Evolutionary conservation across 768 basidiomycete species (phyloP).

Genomic region (Leucosporidium scottii): DNA sequence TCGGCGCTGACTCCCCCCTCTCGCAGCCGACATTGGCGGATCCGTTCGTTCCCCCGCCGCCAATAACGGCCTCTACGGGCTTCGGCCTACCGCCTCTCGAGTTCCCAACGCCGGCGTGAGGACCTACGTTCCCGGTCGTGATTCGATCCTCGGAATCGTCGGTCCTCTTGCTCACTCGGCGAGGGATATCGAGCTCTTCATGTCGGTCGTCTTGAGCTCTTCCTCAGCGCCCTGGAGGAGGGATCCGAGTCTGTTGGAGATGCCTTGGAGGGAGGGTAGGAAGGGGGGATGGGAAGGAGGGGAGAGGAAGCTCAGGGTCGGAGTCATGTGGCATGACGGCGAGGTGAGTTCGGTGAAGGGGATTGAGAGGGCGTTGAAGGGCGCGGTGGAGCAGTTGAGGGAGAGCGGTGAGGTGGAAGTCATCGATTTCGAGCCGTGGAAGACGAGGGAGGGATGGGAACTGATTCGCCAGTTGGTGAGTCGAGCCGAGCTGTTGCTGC

Average conservation of each 20-base stretch:
- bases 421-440: neutral
- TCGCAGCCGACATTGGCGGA: constrained; percentile 1
- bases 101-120: neutral
- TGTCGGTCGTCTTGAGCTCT: constrained; percentile 5
- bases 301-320: neutral
- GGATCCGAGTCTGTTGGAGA: constrained; percentile 9
- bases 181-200: constrained; percentile 20
- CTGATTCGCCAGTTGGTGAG: neutral
- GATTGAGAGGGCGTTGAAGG: neutral
- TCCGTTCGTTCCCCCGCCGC: neutral
- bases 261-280: constrained; percentile 8
- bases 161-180: constrained; percentile 16
- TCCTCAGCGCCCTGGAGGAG: constrained; percentile 6
- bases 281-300: neutral
- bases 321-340: neutral
- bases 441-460: constrained; percentile 2
- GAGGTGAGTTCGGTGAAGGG: neutral
- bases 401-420: neutral
- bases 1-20: neutral
- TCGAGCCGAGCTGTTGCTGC: neutral
- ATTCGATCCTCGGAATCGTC: constrained; percentile 1
- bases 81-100: neutral
- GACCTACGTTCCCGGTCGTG: neutral
- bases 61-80: neutral
- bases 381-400: neutral